Base-by-base conservation (phyloP, 345 rosid species). In the Gossypium ekmanianum region DNA sequence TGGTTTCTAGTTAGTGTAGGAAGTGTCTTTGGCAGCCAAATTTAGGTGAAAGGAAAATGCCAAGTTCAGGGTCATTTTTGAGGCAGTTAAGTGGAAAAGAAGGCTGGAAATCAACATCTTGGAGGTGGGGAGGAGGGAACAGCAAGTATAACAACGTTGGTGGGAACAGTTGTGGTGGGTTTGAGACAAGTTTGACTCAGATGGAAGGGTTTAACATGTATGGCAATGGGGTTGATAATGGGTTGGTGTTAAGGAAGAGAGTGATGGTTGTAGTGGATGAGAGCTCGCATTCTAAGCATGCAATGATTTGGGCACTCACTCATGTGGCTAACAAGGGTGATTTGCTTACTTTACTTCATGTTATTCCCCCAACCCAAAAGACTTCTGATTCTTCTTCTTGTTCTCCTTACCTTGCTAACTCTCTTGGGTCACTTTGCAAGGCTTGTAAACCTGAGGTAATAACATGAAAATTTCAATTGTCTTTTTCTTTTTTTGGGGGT, bases 291-390 rank as follows among this genome's bases (percentile, higher is more conserved):
- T 88, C 97, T 0, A 91, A 85, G 80, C 96, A 95, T 83, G 99
- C 99, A 43, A 91, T 95, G 99, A 91, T 95, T 85, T 95, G 97
- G 97, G 97, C 99, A 44, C 97, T n/a, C 97, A 95, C 94, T n/a
- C 98, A 95, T 85, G 85, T 88, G 2, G 85, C 89, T 51, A 87
- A 89, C 75, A 87, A 87, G 82, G 93, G 89, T 59, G 87, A 89
- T 73, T 87, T 86, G 82, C 43, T 61, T 95, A 62, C 98, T 95
- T 52, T 92, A 90, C 68, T 95, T 52, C 93, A 90, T 69, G 79
- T 93, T 39, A 43, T 90, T 7, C 85, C 87, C 65, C 88, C 88
- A 16, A 48, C 1, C 27, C 73, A 66, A 24, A 67, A 76, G 1
- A 14, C 65, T 81, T 81, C 85, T 16, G 79, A 73, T 2, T 76